These are phyloP conservation scores for Tulasnella sp. DNA, from an alignment of 768 basidiomycete genomes.

Conservation along the genomic window DNA sequence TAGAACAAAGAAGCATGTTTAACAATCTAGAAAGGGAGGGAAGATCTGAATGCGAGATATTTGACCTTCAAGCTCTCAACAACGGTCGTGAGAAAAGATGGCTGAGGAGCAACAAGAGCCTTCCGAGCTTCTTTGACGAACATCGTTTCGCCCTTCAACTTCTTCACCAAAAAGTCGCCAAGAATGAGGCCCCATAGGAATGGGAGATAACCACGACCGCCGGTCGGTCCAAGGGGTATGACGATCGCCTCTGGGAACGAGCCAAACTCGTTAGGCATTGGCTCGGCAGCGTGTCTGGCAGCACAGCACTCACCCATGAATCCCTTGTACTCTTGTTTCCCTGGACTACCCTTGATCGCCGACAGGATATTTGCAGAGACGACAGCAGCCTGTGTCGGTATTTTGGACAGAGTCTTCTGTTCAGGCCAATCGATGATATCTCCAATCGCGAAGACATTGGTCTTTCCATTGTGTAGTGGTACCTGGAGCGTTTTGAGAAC, in stretches of 20 bases:
- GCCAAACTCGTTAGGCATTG: not conserved
- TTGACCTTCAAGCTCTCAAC: no score
- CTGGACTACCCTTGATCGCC: not conserved
- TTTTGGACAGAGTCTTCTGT: constrained; percentile 19
- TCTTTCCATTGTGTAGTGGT: constrained; percentile 14
- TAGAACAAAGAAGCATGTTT: no score
- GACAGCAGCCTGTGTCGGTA: constrained; percentile 15
- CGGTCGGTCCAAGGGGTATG: constrained; percentile 6
- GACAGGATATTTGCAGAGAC: constrained; percentile 17
- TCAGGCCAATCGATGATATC: constrained; percentile 21
- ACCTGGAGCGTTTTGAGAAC: constrained; percentile 20
- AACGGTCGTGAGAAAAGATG: no score
- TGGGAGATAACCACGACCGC: constrained; percentile 8
- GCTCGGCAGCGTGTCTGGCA: not conserved
- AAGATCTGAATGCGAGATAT: no score
- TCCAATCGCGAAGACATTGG: constrained; percentile 19
- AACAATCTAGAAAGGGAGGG: no score
- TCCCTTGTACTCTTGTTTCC: not conserved
- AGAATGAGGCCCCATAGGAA: constrained; percentile 20
- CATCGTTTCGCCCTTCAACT: constrained; percentile 16
- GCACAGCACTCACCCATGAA: not conserved
- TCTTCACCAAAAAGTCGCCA: constrained; percentile 14
- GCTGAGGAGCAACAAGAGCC: no score
- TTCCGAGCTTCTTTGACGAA: not conserved
- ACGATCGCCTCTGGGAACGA: not conserved